phyloP scores from a whole-genome alignment of 768 basidiomycete genomes.

The Suillus decipiens region DNA sequence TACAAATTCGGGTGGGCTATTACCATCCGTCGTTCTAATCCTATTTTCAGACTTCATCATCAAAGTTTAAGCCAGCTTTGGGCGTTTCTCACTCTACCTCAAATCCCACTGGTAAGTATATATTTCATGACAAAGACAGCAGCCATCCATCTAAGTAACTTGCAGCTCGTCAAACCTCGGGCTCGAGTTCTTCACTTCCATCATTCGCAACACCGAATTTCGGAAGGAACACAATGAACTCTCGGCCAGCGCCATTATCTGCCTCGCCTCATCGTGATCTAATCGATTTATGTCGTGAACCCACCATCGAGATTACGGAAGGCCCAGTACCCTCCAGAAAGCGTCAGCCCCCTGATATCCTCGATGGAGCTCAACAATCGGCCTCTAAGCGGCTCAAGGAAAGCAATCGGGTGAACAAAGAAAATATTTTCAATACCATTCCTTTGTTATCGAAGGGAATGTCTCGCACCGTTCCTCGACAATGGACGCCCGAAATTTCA shows the following conservation, averaged over 20 bases:
- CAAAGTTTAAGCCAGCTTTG: slow-evolving; percentile 50
- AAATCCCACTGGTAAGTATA: not conserved
- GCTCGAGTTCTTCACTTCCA: slow-evolving; percentile 31
- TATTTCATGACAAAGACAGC: not conserved
- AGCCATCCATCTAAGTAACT: not conserved
- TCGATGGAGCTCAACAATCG: slow-evolving; percentile 12
- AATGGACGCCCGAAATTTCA: slow-evolving; percentile 19
- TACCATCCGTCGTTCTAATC: not conserved
- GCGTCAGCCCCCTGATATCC: slow-evolving; percentile 29
- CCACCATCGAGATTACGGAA: slow-evolving; percentile 12
- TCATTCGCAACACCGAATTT: slow-evolving; percentile 51
- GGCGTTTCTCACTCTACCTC: slow-evolving; percentile 7
- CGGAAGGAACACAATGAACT: slow-evolving; percentile 23
- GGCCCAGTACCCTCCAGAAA: slow-evolving; percentile 24
- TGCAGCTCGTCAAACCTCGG: slow-evolving; percentile 27
- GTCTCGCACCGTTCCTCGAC: slow-evolving; percentile 12
- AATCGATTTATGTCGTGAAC: slow-evolving; percentile 19
- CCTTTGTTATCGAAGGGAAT: slow-evolving; percentile 14
- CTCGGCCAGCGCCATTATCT: slow-evolving; percentile 13
- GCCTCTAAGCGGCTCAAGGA: slow-evolving; percentile 37
- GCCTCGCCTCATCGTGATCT: slow-evolving; percentile 12
- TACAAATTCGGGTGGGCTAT: not conserved
- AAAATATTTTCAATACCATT: slow-evolving; percentile 21
- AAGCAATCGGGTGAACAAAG: slow-evolving; percentile 23
- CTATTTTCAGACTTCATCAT: slow-evolving; percentile 16